Conservation (phyloP, 1,284 basidiomycete species). For the Cryptococcus jaspeensis region DNA sequence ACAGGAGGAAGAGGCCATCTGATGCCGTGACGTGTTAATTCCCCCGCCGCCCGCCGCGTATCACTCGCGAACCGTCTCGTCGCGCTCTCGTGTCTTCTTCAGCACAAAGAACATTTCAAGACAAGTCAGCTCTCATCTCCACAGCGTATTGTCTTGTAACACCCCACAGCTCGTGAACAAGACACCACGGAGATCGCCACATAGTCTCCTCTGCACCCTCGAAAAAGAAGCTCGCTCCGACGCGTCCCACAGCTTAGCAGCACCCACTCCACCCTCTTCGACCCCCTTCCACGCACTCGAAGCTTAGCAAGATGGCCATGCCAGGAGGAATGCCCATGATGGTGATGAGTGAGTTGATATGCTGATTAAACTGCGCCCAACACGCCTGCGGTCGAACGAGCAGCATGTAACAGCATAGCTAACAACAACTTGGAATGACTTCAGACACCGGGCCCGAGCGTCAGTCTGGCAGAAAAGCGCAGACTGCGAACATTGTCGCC, state of each 20-base stretch:
- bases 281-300: neutral
- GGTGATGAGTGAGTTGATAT: conserved; percentile 53
- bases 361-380: too few species aligned
- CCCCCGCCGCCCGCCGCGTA: neutral
- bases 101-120: conserved; percentile 7
- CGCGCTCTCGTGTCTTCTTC: conserved; percentile 17
- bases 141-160: neutral
- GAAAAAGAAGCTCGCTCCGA: conserved; percentile 7
- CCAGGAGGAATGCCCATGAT: conserved; percentile 52
- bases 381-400: neutral
- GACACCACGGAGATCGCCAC: too few species aligned
- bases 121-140: conserved; percentile 4
- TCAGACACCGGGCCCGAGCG: conserved; percentile 89
- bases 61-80: conserved; percentile 2
- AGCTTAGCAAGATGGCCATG: conserved; percentile 21
- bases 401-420: conserved; percentile 4
- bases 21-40: conserved; percentile 5
- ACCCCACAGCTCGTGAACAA: too few species aligned
- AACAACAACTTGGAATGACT: conserved; percentile 5
- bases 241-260: neutral
- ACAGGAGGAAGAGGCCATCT: neutral
- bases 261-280: neutral
- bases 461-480: conserved; percentile 90
- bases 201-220: neutral
- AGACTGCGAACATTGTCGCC: conserved; percentile 95